Evolutionary conservation across 495 filamentous ascomycete genomes (phyloP).

Genomic region (Hypoxylon perforatum): DNA sequence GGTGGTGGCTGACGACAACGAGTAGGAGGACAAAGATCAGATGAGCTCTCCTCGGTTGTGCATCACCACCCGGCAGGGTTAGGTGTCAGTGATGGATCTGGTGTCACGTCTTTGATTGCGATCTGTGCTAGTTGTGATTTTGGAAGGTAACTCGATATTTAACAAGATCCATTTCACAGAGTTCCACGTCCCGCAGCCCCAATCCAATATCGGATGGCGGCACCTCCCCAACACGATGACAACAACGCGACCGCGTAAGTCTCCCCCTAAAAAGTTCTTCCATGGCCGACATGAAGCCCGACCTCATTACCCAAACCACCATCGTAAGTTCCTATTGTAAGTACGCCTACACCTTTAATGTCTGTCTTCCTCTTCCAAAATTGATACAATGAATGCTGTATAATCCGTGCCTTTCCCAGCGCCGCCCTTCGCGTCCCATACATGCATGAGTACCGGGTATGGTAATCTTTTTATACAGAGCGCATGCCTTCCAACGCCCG

Average conservation of each 20-base stretch:
- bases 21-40: constrained; percentile 8
- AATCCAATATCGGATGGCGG: constrained; percentile 5
- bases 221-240: constrained; percentile 27
- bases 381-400: constrained; percentile 10
- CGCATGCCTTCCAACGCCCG: constrained; percentile 26
- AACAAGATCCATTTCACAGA: constrained; percentile 31
- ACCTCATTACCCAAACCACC: background rate
- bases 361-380: background rate
- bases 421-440: constrained; percentile 24
- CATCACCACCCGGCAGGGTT: background rate
- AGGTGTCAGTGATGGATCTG: background rate
- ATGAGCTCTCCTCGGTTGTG: constrained; percentile 8
- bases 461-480: constrained; percentile 17
- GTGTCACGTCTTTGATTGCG: constrained; percentile 13
- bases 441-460: background rate
- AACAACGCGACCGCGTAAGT: constrained; percentile 38
- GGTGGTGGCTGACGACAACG: constrained; percentile 16
- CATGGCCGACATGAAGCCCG: constrained; percentile 1
- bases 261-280: constrained; percentile 8
- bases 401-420: constrained; percentile 12
- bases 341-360: constrained; percentile 7
- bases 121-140: constrained; percentile 3
- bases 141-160: constrained; percentile 38
- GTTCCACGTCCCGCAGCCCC: background rate
- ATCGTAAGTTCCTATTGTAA: constrained; percentile 9